Evolutionary conservation across 2,329 filamentous ascomycete genomes (phyloP).

Genomic region (Fusarium sarcochroum): DNA sequence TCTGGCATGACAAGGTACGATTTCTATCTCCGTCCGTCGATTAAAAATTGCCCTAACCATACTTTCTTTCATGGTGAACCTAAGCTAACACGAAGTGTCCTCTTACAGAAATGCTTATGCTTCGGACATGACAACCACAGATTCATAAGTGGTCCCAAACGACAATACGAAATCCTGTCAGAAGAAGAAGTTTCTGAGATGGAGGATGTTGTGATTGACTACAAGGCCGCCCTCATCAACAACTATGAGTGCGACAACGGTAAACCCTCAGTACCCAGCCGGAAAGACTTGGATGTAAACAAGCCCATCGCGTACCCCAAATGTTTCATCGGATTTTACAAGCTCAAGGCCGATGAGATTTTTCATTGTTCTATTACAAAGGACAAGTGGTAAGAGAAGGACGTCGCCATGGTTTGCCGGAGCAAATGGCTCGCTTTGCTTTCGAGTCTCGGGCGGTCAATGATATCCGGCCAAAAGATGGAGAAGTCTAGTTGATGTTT

Average conservation of each 20-base stretch:
- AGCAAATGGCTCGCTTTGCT: no score
- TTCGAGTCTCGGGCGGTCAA: neutral
- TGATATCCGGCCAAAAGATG: no score
- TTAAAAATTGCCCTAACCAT: no score
- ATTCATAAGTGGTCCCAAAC: neutral
- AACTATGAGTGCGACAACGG: constrained; percentile 12
- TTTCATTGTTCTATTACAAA: neutral
- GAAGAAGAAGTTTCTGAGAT: neutral
- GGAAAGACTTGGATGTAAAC: neutral
- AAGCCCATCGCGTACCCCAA: constrained; percentile 9
- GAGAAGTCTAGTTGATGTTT: no score
- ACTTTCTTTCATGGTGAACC: no score
- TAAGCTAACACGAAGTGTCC: neutral
- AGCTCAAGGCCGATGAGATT: neutral
- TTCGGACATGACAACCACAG: neutral
- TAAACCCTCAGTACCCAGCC: neutral
- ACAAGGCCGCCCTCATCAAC: constrained; percentile 4
- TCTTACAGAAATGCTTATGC: constrained; percentile 1
- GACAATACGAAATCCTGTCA: neutral
- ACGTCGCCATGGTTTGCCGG: no score
- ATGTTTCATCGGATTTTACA: constrained; percentile 4
- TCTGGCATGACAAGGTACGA: constrained; percentile 10
- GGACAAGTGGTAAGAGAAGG: neutral
- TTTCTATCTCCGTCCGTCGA: no score
- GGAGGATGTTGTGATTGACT: constrained; percentile 6